phyloP scores from a whole-genome alignment of 306 rosid species.

The Dalbergia cochinchinensis region DNA sequence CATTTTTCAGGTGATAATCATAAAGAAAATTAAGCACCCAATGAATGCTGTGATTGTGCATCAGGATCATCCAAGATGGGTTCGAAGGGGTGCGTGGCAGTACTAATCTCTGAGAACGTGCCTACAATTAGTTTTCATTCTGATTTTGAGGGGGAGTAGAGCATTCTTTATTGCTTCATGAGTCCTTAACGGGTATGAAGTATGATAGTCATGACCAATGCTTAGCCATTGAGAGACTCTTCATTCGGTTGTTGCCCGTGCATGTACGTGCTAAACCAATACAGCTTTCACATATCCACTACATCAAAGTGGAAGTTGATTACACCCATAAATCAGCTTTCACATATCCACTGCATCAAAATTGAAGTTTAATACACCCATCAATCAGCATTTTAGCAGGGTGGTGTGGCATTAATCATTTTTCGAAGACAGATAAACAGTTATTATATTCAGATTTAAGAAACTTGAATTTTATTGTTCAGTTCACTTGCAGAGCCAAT shows the following conservation, averaged over 20 bases:
- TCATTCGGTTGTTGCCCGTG: slow-evolving; percentile 26
- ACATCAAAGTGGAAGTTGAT: slow-evolving; percentile 17
- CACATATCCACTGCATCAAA: slow-evolving; percentile 23
- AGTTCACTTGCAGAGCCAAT: neutral
- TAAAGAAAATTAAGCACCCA: slow-evolving; percentile 38
- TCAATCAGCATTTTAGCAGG: slow-evolving; percentile 20
- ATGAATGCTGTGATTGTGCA: slow-evolving; percentile 27
- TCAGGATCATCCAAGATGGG: slow-evolving; percentile 37
- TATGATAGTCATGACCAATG: neutral
- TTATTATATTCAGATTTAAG: neutral
- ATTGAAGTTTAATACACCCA: slow-evolving; percentile 17
- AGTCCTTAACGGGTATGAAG: slow-evolving; percentile 10
- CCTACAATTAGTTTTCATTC: slow-evolving; percentile 34
- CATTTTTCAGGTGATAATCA: slow-evolving; percentile 52
- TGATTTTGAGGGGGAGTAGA: slow-evolving; percentile 25
- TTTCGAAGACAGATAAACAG: neutral
- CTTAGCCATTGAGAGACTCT: slow-evolving; percentile 28
- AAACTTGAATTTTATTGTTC: neutral
- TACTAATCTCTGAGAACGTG: neutral
- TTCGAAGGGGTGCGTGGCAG: slow-evolving; percentile 2
- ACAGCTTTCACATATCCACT: slow-evolving; percentile 17
- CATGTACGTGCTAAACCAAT: slow-evolving; percentile 36
- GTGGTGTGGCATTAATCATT: neutral
- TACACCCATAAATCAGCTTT: neutral
- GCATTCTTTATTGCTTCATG: slow-evolving; percentile 19